Evolutionary conservation across 2,329 filamentous ascomycete genomes (phyloP).

Genomic region (Colletotrichum spaethianum): DNA sequence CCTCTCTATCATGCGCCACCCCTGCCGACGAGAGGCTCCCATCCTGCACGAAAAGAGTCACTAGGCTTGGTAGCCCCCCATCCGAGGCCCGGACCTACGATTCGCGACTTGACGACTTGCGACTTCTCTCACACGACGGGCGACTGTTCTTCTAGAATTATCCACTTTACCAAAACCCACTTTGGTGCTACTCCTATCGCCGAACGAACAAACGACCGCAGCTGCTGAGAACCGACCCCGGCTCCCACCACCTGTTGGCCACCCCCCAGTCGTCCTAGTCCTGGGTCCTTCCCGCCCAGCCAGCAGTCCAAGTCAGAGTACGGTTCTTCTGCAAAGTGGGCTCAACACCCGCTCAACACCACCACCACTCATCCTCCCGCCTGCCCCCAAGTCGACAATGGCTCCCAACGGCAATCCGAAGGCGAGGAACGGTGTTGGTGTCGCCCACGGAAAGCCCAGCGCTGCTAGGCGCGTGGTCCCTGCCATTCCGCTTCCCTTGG

Average conservation of each 20-base stretch:
- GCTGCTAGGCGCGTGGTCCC: slow-evolving; percentile 52
- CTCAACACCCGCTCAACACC: slow-evolving; percentile 26
- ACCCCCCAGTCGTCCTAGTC: slow-evolving; percentile 23
- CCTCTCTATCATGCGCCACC: slow-evolving; percentile 35
- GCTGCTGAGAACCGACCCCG: slow-evolving; percentile 15
- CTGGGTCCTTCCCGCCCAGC: slow-evolving; percentile 14
- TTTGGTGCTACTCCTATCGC: slow-evolving; percentile 32
- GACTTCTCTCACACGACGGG: not conserved
- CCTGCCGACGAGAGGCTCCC: slow-evolving; percentile 32
- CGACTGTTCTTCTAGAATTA: slow-evolving; percentile 32
- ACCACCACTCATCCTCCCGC: slow-evolving; percentile 30
- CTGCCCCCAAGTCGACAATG: slow-evolving; percentile 34
- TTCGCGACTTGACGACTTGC: not conserved
- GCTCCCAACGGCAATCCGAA: slow-evolving; percentile 39
- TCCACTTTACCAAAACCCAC: slow-evolving; percentile 25
- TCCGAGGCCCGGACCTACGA: slow-evolving; percentile 34
- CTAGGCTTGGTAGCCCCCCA: slow-evolving; percentile 30
- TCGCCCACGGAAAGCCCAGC: slow-evolving; percentile 27
- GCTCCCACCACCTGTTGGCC: slow-evolving; percentile 12
- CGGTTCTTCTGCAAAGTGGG: slow-evolving; percentile 23
- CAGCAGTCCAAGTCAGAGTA: slow-evolving; percentile 13
- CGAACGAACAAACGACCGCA: slow-evolving; percentile 29
- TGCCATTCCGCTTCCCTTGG: slow-evolving; percentile 55
- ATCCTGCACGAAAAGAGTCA: slow-evolving; percentile 35
- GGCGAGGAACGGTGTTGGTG: slow-evolving; percentile 40